Base-by-base conservation (phyloP, 2,329 filamentous ascomycete species). In the Pseudocercospora pini-densiflorae region DNA sequence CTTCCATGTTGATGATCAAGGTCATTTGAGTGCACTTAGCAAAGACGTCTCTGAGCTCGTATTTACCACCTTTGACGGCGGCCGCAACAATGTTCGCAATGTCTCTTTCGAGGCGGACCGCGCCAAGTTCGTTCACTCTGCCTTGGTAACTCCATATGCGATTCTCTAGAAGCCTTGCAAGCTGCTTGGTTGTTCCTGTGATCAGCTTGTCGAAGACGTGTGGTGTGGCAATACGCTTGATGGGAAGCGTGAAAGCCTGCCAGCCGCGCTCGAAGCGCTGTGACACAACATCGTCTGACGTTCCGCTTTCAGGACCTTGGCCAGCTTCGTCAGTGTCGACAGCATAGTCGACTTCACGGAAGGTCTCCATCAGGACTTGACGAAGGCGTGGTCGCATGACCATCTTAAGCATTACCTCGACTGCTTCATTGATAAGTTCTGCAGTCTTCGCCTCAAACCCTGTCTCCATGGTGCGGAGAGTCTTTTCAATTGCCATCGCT, bases 1-100 rank as follows among this genome's bases (percentile, higher is more conserved):
- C 92, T 77, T 97, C 94, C 93, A 97, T 96, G 72, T 94, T 94
- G 77, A 94, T 89, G 16, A 97, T 88, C 83, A 96, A 88, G 64
- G 91, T 88, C 73, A 97, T 90, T 83, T 97, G 93, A 66, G 86
- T 85, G 65, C 91, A 92, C 74, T 89, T 88, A 29, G 86, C 84
- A 81, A 97, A 97, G 2, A 87, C 80, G 75, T 97, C 93, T 33
- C 92, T 84, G 40, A 95, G 86, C 1, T 87, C 87, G 76, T 97
- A 97, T 74, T 91, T 89, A 3, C 85, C 86, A 2, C 90, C 92
- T 68, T 84, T 85, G 10, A 88, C 87, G 1, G 92, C 88, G 0
- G 86, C 84, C 24, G 86, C 82, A 5, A 96, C 88, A 55, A 97
- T 89, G 1, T 88, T 91, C 0, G 89, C 87, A 65, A 97, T 86